These are phyloP conservation scores for Artemisia annua DNA, from an alignment of 129 eudicot genomes.

Conservation along the genomic window DNA sequence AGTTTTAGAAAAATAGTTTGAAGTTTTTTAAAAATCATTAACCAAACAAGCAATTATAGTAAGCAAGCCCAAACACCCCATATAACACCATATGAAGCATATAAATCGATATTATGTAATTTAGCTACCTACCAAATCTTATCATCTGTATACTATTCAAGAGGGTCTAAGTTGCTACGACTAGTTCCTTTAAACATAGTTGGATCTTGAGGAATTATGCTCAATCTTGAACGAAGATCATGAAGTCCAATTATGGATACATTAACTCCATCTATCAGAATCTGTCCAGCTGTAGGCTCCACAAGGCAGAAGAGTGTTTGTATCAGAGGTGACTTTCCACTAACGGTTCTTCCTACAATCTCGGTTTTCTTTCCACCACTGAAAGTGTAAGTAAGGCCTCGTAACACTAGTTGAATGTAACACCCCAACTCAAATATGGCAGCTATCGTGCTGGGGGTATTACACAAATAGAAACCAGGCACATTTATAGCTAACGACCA, in stretches of 20 bases:
- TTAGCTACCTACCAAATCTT: too few relatives aligned
- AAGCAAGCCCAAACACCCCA: too few relatives aligned
- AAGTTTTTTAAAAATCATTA: too few relatives aligned
- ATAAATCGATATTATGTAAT: not conserved
- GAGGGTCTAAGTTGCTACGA: slow-evolving; percentile 83
- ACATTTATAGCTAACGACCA: too few relatives aligned
- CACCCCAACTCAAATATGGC: too few relatives aligned
- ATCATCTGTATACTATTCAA: slow-evolving; percentile 44
- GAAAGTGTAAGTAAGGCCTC: slow-evolving; percentile 76
- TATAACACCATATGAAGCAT: not conserved
- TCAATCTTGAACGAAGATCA: too few relatives aligned
- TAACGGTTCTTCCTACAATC: not conserved
- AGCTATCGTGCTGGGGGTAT: too few relatives aligned
- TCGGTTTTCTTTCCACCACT: slow-evolving; percentile 71
- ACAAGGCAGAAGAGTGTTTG: slow-evolving; percentile 53
- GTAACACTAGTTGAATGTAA: slow-evolving; percentile 76
- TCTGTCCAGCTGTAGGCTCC: slow-evolving; percentile 69
- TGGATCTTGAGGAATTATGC: too few relatives aligned
- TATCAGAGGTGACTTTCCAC: too few relatives aligned
- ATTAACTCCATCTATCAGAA: slow-evolving; percentile 61
- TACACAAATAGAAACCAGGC: too few relatives aligned
- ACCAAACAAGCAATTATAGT: too few relatives aligned
- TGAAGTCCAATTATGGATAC: slow-evolving; percentile 46
- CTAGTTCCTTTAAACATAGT: slow-evolving; percentile 3
- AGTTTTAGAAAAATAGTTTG: too few relatives aligned